Conservation (phyloP, 768 basidiomycete genomes). For the Panaeolus papilionaceus region DNA sequence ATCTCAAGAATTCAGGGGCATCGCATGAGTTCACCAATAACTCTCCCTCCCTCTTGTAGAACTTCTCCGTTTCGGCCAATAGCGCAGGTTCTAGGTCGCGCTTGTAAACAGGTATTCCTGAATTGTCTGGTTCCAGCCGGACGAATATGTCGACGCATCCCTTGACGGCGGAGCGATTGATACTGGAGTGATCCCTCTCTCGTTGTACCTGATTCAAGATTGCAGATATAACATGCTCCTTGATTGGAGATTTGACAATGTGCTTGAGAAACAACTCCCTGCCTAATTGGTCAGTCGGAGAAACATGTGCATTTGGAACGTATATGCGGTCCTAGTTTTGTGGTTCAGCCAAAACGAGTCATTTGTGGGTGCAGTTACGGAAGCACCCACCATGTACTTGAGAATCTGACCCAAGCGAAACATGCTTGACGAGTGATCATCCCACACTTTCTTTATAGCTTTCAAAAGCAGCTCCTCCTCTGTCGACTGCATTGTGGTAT, state of each 20-base stretch:
- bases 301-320: constrained; percentile 74
- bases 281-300: constrained; percentile 83
- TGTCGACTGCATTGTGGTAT: constrained; percentile 76
- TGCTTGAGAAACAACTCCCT: constrained; percentile 81
- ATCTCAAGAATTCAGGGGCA: constrained; percentile 80
- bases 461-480: constrained; percentile 89
- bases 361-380: not conserved
- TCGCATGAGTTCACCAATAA: constrained; percentile 76
- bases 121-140: constrained; percentile 60
- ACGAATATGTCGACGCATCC: constrained; percentile 88
- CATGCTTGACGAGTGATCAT: constrained; percentile 92
- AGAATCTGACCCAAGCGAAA: constrained; percentile 86
- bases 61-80: constrained; percentile 75
- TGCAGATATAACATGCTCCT: constrained; percentile 81
- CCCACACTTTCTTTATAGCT: constrained; percentile 86
- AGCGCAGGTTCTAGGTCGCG: constrained; percentile 85
- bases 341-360: constrained; percentile 12
- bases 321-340: constrained; percentile 85
- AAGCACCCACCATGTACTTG: constrained; percentile 87
- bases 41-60: constrained; percentile 80
- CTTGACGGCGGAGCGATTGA: constrained; percentile 91
- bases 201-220: constrained; percentile 86
- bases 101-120: constrained; percentile 73
- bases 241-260: constrained; percentile 83
- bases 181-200: constrained; percentile 90